Evolutionary conservation across 192 early-diverging fungal species (phyloP).

Genomic region (Backusella liffmaniae): DNA sequence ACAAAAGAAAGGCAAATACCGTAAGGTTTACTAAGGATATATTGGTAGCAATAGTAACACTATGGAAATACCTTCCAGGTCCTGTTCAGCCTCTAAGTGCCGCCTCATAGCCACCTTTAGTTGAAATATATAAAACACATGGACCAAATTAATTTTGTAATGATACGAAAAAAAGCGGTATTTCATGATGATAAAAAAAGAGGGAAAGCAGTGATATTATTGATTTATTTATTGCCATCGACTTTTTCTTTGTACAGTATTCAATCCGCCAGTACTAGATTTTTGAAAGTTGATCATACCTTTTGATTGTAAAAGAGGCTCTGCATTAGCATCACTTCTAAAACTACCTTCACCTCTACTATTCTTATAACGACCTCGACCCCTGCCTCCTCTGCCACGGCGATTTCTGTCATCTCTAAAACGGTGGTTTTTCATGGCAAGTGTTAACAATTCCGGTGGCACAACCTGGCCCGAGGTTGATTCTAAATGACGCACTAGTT

Average conservation of each 20-base stretch:
- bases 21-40: too few species aligned
- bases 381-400: constrained; percentile 32
- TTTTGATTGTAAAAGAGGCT: constrained; percentile 1
- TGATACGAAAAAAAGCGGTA: neutral
- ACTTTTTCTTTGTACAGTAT: constrained; percentile 3
- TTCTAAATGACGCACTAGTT: constrained; percentile 63
- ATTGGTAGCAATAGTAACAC: too few species aligned
- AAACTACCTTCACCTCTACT: neutral
- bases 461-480: constrained; percentile 46
- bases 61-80: too few species aligned
- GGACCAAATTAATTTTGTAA: too few species aligned
- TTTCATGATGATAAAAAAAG: neutral
- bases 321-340: neutral
- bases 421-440: constrained; percentile 59
- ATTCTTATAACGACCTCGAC: constrained; percentile 1
- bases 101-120: too few species aligned
- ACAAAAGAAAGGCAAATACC: too few species aligned
- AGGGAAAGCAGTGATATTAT: neutral
- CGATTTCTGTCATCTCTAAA: constrained; percentile 55
- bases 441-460: constrained; percentile 38
- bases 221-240: constrained; percentile 11
- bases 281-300: constrained; percentile 14
- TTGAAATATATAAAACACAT: too few species aligned
- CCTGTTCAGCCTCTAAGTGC: too few species aligned
- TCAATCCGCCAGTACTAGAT: neutral